These are phyloP conservation scores for Lizonia empirigonia DNA, from an alignment of 2,329 filamentous ascomycete genomes.

Conservation along the genomic window DNA sequence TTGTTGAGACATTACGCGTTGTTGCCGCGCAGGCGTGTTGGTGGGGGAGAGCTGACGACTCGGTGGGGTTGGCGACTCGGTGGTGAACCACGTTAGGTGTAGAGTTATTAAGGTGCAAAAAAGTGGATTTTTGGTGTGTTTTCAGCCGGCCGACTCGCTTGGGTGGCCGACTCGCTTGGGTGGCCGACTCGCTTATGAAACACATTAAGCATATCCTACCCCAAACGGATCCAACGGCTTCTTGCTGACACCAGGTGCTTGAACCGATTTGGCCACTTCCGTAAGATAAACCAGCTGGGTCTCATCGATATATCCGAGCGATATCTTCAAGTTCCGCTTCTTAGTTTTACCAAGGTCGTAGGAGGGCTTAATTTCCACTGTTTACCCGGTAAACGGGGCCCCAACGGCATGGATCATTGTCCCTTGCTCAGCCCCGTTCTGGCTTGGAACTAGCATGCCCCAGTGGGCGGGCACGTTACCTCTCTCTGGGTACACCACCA, in stretches of 20 bases:
- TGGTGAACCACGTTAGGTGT: too few species aligned
- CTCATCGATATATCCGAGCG: background rate
- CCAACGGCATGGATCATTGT: background rate
- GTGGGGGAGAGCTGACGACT: too few species aligned
- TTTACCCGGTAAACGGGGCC: background rate
- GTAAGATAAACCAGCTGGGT: background rate
- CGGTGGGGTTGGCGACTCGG: too few species aligned
- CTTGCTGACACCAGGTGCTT: background rate
- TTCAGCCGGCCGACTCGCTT: too few species aligned
- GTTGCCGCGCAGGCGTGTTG: too few species aligned
- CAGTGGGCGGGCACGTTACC: background rate
- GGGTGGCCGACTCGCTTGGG: too few species aligned
- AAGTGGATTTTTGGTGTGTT: too few species aligned
- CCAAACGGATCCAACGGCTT: slow-evolving; percentile 1
- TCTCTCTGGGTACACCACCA: background rate
- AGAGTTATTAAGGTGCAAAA: too few species aligned
- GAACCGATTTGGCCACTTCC: background rate
- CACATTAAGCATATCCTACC: background rate
- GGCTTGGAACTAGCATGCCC: background rate
- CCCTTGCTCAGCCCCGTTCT: background rate
- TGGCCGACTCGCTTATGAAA: too few species aligned
- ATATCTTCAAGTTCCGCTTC: background rate
- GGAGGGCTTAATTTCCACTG: background rate
- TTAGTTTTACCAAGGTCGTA: background rate
- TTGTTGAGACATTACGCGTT: too few species aligned